Percentiles rank a stretch among this genome's conserved stretches.
Conservation (phyloP, 495 filamentous ascomycete genomes). For the Talaromyces liani region DNA sequence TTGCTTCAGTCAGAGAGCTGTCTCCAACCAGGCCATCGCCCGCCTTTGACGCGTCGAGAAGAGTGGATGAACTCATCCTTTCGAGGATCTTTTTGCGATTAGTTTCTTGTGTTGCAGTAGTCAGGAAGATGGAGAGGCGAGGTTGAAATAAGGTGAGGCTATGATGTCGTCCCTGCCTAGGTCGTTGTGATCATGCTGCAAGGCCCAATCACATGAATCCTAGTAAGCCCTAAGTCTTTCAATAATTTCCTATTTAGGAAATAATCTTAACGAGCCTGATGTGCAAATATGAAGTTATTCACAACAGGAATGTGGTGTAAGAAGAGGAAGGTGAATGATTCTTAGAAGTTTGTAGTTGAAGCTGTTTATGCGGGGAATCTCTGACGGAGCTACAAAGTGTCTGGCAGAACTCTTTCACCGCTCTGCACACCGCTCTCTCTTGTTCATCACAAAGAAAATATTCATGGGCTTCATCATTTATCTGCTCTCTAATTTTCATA, state of each 20-base stretch:
- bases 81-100: background rate
- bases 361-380: slow-evolving; percentile 6
- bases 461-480: background rate
- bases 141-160: background rate
- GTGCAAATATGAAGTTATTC: background rate
- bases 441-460: background rate
- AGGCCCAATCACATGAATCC: background rate
- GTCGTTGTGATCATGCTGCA: background rate
- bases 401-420: slow-evolving; percentile 5
- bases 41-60: background rate
- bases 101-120: background rate
- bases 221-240: background rate
- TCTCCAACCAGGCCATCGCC: background rate
- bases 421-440: background rate
- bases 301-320: background rate
- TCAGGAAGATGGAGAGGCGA: background rate
- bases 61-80: background rate
- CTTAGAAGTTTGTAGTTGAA: background rate
- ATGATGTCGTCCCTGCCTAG: background rate
- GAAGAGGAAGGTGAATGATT: background rate
- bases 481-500: background rate
- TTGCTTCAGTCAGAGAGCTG: background rate
- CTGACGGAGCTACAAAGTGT: background rate
- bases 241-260: background rate
- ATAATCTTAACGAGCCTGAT: background rate